These are phyloP conservation scores for Kockovaella imperatae DNA, from an alignment of 768 basidiomycete genomes.

Conservation along the genomic window DNA sequence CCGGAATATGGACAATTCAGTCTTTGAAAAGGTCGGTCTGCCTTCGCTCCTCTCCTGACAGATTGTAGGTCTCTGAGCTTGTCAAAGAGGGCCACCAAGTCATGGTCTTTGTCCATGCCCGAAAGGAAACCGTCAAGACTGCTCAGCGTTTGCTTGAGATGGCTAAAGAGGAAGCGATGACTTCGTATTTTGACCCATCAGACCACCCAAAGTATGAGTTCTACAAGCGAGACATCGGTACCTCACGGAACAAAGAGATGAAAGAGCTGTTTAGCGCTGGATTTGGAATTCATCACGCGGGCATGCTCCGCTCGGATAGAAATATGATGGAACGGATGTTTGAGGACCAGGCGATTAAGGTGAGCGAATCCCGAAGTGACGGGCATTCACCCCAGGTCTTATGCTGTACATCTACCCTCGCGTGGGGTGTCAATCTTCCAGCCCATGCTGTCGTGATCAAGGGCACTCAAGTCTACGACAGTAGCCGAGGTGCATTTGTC, in stretches of 20 bases:
- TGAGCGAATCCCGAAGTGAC: slow-evolving; percentile 34
- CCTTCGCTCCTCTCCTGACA: neutral
- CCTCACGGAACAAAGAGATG: slow-evolving; percentile 92
- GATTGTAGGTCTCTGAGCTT: slow-evolving; percentile 59
- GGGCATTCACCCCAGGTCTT: slow-evolving; percentile 60
- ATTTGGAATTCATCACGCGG: slow-evolving; percentile 97
- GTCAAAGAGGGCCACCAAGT: slow-evolving; percentile 92
- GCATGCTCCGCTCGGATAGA: slow-evolving; percentile 88
- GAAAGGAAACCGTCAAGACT: slow-evolving; percentile 94
- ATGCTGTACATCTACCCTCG: slow-evolving; percentile 94
- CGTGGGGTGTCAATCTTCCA: slow-evolving; percentile 98
- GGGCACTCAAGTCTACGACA: slow-evolving; percentile 94
- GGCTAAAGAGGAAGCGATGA: slow-evolving; percentile 60
- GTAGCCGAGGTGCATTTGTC: slow-evolving; percentile 76
- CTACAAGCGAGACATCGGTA: slow-evolving; percentile 68
- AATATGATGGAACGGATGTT: slow-evolving; percentile 95
- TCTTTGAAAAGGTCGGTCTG: slow-evolving; percentile 61
- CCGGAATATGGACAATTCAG: slow-evolving; percentile 77
- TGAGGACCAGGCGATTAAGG: slow-evolving; percentile 83
- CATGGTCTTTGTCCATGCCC: slow-evolving; percentile 98
- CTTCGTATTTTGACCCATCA: slow-evolving; percentile 70
- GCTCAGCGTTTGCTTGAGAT: slow-evolving; percentile 73
- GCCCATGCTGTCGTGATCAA: slow-evolving; percentile 98
- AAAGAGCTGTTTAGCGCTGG: slow-evolving; percentile 83
- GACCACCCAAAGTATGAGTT: slow-evolving; percentile 70